Percentiles rank a stretch among this genome's conserved stretches.
Conservation (phyloP, 73 alveolate genomes). For the Stentor coeruleus region DNA sequence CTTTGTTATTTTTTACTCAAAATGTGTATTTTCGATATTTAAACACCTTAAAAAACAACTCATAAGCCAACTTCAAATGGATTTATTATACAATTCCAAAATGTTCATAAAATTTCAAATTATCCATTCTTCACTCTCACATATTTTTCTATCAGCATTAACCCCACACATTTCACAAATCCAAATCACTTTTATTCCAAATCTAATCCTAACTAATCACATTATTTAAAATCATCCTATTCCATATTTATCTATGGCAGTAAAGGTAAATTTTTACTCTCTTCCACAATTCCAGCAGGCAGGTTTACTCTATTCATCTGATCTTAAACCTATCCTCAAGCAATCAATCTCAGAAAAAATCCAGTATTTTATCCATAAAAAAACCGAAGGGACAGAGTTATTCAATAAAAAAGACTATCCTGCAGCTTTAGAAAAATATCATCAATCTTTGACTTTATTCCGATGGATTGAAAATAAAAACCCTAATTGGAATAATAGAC, state of each 20-base stretch:
- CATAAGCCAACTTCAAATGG: too few species aligned
- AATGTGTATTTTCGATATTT: too few species aligned
- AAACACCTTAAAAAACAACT: too few species aligned
- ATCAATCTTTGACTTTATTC: conserved; percentile 30
- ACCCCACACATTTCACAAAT: too few species aligned
- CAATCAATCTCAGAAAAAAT: conserved; percentile 16
- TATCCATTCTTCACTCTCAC: too few species aligned
- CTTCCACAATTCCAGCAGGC: conserved; percentile 41
- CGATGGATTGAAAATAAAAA: conserved; percentile 32
- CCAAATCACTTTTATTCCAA: too few species aligned
- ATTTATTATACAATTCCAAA: too few species aligned
- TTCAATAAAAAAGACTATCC: conserved; percentile 28
- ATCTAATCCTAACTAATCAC: too few species aligned
- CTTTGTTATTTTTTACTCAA: too few species aligned
- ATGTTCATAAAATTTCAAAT: too few species aligned
- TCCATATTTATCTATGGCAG: not conserved
- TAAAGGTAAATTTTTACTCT: not conserved
- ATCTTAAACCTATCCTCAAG: conserved; percentile 20
- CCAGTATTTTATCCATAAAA: conserved; percentile 7
- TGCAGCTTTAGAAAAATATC: conserved; percentile 35
- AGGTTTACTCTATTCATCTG: conserved; percentile 30
- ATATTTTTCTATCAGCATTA: too few species aligned
- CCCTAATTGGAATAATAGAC: conserved; percentile 41
- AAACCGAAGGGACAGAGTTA: conserved; percentile 29
- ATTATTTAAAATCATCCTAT: too few species aligned